phyloP scores from a whole-genome alignment of 2,329 filamentous ascomycete species.

The Alternaria infectoria region DNA sequence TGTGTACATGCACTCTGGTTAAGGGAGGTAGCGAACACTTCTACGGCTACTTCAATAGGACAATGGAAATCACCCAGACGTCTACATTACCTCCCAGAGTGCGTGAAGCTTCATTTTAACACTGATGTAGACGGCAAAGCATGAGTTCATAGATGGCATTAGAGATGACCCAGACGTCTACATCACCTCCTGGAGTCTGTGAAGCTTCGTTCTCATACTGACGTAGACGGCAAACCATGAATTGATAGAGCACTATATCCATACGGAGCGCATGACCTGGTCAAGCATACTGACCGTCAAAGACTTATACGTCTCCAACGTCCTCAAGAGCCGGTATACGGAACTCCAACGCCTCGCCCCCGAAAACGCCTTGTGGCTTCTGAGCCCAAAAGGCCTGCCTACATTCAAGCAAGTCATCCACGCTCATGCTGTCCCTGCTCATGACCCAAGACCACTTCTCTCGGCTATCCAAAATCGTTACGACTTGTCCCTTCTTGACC shows the following conservation, averaged over 20 bases:
- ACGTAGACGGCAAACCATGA: neutral
- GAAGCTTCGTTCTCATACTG: neutral
- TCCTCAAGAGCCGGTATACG: neutral
- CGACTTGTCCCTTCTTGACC: neutral
- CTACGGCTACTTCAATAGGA: neutral
- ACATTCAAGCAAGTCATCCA: neutral
- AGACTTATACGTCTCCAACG: neutral
- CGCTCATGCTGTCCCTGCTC: neutral
- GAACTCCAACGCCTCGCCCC: neutral
- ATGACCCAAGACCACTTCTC: neutral
- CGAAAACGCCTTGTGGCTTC: neutral
- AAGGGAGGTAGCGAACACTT: neutral
- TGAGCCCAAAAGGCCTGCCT: neutral
- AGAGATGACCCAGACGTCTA: neutral
- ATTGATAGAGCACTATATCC: neutral
- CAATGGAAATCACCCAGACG: neutral
- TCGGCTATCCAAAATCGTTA: neutral
- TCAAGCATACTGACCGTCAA: neutral
- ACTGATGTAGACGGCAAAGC: neutral
- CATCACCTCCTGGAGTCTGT: neutral
- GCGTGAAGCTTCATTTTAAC: neutral
- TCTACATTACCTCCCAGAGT: neutral
- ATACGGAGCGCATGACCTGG: neutral
- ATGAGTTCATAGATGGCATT: neutral
- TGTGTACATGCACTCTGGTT: neutral